Evolutionary conservation across 192 early-diverging fungal genomes (phyloP).

Genomic region (Anaeromyces robustus): DNA sequence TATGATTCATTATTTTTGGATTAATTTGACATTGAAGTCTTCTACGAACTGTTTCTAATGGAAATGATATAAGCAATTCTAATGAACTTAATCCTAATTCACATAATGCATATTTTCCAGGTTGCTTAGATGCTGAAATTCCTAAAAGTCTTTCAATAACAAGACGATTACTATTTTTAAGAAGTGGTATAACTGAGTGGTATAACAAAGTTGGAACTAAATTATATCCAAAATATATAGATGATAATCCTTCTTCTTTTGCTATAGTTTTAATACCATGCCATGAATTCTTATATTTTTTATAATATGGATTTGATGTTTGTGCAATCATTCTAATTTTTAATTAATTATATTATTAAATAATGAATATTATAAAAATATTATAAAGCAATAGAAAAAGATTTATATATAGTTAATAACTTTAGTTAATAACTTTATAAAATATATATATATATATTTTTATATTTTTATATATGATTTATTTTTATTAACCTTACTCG

Average conservation of each 20-base stretch:
- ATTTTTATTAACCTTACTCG: neutral
- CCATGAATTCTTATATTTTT: neutral
- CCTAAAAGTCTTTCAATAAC: neutral
- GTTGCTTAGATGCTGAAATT: constrained; percentile 5
- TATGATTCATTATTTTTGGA: neutral
- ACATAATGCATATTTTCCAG: constrained; percentile 7
- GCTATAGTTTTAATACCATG: neutral
- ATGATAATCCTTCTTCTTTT: neutral
- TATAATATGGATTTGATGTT: neutral
- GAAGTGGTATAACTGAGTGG: neutral
- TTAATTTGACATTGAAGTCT: constrained; percentile 1
- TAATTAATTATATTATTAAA: no score
- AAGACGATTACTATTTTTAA: neutral
- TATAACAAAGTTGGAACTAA: constrained; percentile 4
- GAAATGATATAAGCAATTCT: constrained; percentile 2
- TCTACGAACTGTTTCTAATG: constrained; percentile 4
- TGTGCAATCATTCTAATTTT: neutral
- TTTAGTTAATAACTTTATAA: no score
- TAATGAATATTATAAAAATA: no score
- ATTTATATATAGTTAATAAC: no score
- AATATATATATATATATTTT: no score
- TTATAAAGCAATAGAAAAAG: no score
- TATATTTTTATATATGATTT: no score
- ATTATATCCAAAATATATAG: constrained; percentile 3
- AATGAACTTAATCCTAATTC: constrained; percentile 2